Conservation (phyloP, 2,329 filamentous ascomycete genomes). For the Verticillium zaregamsianum region DNA sequence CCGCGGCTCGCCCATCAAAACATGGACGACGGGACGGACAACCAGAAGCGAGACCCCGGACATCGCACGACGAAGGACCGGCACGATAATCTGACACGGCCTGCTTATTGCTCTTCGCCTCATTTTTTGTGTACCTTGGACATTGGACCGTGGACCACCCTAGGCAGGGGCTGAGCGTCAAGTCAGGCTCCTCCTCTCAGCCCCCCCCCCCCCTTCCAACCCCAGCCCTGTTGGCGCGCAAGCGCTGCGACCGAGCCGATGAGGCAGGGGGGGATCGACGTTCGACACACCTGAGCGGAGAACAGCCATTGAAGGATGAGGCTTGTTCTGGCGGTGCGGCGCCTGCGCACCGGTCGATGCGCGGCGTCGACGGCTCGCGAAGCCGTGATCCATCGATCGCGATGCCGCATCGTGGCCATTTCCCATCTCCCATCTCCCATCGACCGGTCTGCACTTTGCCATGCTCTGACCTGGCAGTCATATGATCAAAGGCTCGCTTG, state of each 20-base stretch:
- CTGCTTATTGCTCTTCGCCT: not conserved
- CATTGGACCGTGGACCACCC: not conserved
- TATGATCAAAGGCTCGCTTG: not conserved
- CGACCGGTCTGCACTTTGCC: not conserved
- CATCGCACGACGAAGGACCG: not conserved
- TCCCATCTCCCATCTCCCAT: not conserved
- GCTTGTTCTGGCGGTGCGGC: not conserved
- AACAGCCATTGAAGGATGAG: not conserved
- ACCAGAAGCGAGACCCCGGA: not conserved
- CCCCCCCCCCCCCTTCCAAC: not conserved
- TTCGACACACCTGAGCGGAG: not conserved
- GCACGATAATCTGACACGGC: not conserved
- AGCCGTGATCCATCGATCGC: not conserved
- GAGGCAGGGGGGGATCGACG: not conserved
- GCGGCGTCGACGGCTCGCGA: too few species aligned
- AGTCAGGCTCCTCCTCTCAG: not conserved
- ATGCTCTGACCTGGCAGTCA: not conserved
- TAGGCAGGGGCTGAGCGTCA: not conserved
- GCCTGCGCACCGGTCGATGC: not conserved
- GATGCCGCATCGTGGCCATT: not conserved
- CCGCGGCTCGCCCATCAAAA: not conserved
- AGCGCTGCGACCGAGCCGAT: not conserved
- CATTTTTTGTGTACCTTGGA: not conserved
- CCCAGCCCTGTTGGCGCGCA: not conserved
- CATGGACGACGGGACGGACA: not conserved